These are phyloP conservation scores for Strobilomyces confusus DNA, from an alignment of 768 basidiomycete genomes.

Conservation along the genomic window DNA sequence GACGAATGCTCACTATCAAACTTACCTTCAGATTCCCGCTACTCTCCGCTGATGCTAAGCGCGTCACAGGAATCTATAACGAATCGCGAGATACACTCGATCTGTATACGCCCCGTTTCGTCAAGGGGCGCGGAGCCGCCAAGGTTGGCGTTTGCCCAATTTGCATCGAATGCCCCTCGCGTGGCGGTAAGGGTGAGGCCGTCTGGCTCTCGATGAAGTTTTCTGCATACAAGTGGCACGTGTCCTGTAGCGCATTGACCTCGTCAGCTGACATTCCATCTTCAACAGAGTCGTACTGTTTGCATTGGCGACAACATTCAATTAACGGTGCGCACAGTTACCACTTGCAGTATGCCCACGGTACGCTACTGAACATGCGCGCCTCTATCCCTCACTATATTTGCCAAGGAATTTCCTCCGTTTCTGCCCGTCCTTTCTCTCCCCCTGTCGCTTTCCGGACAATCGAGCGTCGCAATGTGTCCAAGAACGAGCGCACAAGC, in stretches of 20 bases:
- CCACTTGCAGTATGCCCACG: conserved; percentile 79
- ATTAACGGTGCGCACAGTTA: conserved; percentile 44
- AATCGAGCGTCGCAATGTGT: conserved; percentile 40
- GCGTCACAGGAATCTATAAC: conserved; percentile 49
- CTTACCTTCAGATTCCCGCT: conserved; percentile 15
- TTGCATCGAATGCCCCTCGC: conserved; percentile 54
- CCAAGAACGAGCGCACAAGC: conserved; percentile 54
- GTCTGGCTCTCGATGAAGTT: conserved; percentile 78
- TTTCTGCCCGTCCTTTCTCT: conserved; percentile 68
- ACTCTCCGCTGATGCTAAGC: conserved; percentile 16
- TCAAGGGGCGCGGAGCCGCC: conserved; percentile 59
- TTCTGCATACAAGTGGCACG: conserved; percentile 78
- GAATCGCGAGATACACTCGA: conserved; percentile 57
- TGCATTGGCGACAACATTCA: conserved; percentile 3
- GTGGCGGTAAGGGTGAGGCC: conserved; percentile 62
- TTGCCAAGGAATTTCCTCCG: conserved; percentile 61
- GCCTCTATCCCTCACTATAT: neutral
- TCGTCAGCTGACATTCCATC: conserved; percentile 2
- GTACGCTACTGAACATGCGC: conserved; percentile 33
- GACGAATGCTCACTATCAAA: neutral
- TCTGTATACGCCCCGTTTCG: conserved; percentile 76
- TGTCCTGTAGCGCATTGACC: conserved; percentile 7
- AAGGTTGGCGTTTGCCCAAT: conserved; percentile 80
- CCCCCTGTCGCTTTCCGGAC: conserved; percentile 66
- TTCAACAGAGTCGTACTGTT: conserved; percentile 16